Evolutionary conservation across 805 yeast species (phyloP), one percentile per base, ranked within the genome.

Genomic region (Candida michaelii): DNA sequence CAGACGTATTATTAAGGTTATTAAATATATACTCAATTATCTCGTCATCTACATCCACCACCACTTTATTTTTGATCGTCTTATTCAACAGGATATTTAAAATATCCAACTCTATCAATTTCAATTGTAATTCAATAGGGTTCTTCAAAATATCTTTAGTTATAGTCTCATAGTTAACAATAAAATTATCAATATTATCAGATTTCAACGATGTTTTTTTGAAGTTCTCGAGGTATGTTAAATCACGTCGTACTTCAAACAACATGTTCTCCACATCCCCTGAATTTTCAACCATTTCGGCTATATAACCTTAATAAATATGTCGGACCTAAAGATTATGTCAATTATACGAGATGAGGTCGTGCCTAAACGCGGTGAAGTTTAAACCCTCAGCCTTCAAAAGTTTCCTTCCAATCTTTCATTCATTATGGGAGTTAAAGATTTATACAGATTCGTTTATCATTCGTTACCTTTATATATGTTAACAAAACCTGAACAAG

Each of bases 391-490:
- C 35, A 31, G n/a, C 23, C 35, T 9, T 5, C 10, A 31, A 21
- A 21, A 30, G 17, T 30, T 16, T 15, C 13, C 12, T 15, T 14
- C 16, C 15, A 18, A 35, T 14, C 38, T 24, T 36, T 12, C 29
- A 25, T 11, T 25, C 29, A 21, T 8, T 21, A 21, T 48, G 32
- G 41, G 44, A 7, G 47, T 49, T 3, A 46, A 39, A 30, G 27
- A 42, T 14, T 41, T 42, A 4, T 58, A 55, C 42, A 42, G 53
- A 15, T 42, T 56, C 37, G 72, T 73, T 58, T 74, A 67, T 57
- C 64, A 64, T 58, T 66, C 66, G 48, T 65, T 75, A 45, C 80
- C 80, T 11, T 67, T 66, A 48, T 66, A 59, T 56, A 75, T 75
- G 79, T 63, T 75, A 62, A 75, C 80, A 17, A 60, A 55, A 35